Evolutionary conservation across 768 basidiomycete species (phyloP), one percentile per base, ranked within the genome.

Genomic region (Kwoniella heveanensis): DNA sequence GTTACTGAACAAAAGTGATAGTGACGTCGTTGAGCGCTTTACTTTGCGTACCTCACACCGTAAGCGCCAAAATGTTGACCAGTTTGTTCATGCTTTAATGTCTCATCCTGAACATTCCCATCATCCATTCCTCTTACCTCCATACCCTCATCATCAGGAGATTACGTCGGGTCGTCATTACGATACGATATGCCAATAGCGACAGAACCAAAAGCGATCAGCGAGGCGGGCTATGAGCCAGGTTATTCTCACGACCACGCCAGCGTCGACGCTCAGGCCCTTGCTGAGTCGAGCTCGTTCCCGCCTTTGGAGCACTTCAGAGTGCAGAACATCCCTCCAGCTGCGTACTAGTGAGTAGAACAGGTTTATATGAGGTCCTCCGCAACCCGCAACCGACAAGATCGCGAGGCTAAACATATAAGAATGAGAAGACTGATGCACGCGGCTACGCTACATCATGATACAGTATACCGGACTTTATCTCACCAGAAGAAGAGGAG

Each of bases 401-500:
- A n/a, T n/a, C n/a, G n/a, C n/a, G n/a, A n/a, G n/a, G n/a, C n/a
- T n/a, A n/a, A n/a, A n/a, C n/a, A n/a, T n/a, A 30, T 9, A 36
- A 8, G 22, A 24, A 30, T 10, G 53, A 19, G 9, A 32, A 54
- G 17, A 13, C 32, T 32, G 32, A 44, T 44, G 21, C 21, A 22
- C 2, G 10, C 19, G 47, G 3, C 49, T 6, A 4, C 27, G 10
- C 8, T 24, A 6, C 32, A 6, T n/a, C 22, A 36, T 44, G 13
- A 2, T 66, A 50, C 64, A 92, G 93, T 79, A 82, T 92, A 21
- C 89, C 90, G 6, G 83, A 91, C 66, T 93, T 92, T 77, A 82
- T 80, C 46, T 74, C 86, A 79, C 79, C 73, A 60, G 85, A 87
- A 27, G 92, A 95, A 80, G 91, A 95, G 73, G 81, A 83, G 39